These are phyloP conservation scores for Lophiostoma macrostomum DNA, from an alignment of 495 filamentous ascomycete genomes.

Conservation along the genomic window DNA sequence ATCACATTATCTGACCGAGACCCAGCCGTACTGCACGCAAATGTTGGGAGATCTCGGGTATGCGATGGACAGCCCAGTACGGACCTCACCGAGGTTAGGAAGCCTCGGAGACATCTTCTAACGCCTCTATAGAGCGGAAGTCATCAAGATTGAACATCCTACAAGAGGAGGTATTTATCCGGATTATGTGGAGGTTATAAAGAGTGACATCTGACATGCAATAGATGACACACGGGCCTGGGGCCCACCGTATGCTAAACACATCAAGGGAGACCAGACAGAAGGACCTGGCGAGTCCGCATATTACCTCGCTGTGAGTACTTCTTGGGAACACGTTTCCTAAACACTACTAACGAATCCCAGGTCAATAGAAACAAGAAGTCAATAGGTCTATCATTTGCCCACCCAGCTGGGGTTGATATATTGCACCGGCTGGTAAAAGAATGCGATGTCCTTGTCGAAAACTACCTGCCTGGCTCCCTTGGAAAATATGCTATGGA, in stretches of 20 bases:
- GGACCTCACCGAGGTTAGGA: constrained; percentile 36
- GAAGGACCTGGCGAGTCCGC: constrained; percentile 87
- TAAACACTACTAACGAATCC: constrained; percentile 3
- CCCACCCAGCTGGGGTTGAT: constrained; percentile 73
- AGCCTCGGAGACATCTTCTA: constrained; percentile 1
- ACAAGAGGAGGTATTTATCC: constrained; percentile 53
- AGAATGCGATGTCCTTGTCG: constrained; percentile 87
- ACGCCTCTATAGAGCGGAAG: constrained; percentile 65
- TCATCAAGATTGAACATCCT: constrained; percentile 97
- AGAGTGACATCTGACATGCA: not conserved
- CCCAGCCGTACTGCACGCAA: constrained; percentile 92
- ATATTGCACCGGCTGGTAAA: constrained; percentile 82
- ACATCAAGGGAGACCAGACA: constrained; percentile 54
- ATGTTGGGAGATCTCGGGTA: constrained; percentile 97
- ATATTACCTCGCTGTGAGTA: constrained; percentile 81
- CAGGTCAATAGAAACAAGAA: constrained; percentile 97
- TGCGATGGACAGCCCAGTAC: constrained; percentile 39
- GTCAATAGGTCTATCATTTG: constrained; percentile 86
- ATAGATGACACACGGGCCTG: constrained; percentile 88
- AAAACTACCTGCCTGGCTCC: constrained; percentile 91
- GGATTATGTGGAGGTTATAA: not conserved
- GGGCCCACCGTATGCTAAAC: constrained; percentile 90
- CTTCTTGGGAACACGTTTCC: not conserved
- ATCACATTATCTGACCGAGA: not conserved
- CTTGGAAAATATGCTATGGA: constrained; percentile 91